Percentiles rank a stretch among this genome's conserved stretches.
Conservation (phyloP, 2,329 filamentous ascomycete species). For the Diaporthe ilicicola region DNA sequence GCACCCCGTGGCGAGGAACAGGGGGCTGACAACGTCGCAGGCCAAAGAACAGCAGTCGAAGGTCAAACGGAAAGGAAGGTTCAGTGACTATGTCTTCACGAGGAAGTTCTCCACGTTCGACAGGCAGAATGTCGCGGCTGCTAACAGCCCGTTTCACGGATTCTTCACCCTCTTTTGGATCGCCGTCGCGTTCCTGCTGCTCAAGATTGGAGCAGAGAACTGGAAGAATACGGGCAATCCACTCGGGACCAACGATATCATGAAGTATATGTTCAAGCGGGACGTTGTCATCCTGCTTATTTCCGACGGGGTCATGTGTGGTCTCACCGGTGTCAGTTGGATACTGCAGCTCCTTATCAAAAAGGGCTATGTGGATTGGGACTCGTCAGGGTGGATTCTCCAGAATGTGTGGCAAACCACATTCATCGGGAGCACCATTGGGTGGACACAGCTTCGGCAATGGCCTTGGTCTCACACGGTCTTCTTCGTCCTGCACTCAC, state of each 20-base stretch:
- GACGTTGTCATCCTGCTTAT: constrained; percentile 64
- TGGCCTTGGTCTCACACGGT: constrained; percentile 88
- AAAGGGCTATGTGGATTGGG: constrained; percentile 72
- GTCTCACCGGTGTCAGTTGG: constrained; percentile 70
- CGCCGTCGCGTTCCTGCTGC: constrained; percentile 69
- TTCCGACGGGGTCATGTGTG: constrained; percentile 76
- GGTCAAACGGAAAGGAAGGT: constrained; percentile 42
- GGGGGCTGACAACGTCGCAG: constrained; percentile 35
- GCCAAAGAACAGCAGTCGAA: constrained; percentile 23
- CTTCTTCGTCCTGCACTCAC: constrained; percentile 77
- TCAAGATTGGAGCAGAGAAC: constrained; percentile 74
- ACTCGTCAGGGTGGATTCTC: constrained; percentile 74
- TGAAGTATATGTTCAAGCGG: constrained; percentile 69
- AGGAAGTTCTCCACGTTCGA: constrained; percentile 79
- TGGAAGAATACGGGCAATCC: constrained; percentile 74
- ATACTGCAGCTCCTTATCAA: constrained; percentile 69
- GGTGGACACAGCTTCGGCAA: constrained; percentile 73
- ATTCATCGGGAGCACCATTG: constrained; percentile 70
- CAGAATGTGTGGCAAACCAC: constrained; percentile 77
- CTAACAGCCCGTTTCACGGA: constrained; percentile 77
- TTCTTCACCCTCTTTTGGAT: constrained; percentile 86
- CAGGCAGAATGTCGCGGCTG: constrained; percentile 70
- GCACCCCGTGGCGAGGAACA: constrained; percentile 17
- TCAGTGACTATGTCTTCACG: constrained; percentile 72
- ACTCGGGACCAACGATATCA: constrained; percentile 76